Base-by-base conservation (phyloP, 129 eudicot genomes). In the Deinandra increscens region DNA sequence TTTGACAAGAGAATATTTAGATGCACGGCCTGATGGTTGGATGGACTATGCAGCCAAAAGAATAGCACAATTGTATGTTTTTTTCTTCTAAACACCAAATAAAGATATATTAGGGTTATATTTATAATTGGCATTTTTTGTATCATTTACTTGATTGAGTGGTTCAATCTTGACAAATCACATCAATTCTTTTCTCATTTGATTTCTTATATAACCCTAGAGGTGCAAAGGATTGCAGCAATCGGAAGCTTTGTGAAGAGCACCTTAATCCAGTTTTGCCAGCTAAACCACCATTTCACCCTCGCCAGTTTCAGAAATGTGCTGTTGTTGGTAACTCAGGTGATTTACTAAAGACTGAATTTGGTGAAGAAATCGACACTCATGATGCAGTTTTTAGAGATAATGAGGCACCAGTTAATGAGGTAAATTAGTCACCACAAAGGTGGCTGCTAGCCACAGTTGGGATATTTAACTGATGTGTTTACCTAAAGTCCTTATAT, bases 321-420 rank as follows among this genome's bases (percentile, higher is more conserved):
- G 99, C 99, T 23, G 97, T 93, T 87, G 99, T 93, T 74, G 99
- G 99, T 42, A 89, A 93, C 72, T 93, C 99, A 0, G 99, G 99
- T 61, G 99, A 93, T 79, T 90, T 93, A 65, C 68, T 93, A 17
- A 87, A 89, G 81, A 93, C 95, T 45, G 92, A 93, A 73, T 93
- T 93, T 81, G 99, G 99, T 38, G 48, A 87, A 73, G 99, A 93
- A 72, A 93, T 93, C 69, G 99, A 93, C 72, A 87, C 97, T 63
- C 99, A 89, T 80, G 99, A 93, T 78, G 99, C 93, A 19, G 95
- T 93, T 26, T 83, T 89, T 75, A 81, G 99, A 72, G 99, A 93
- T 79, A 93, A 93, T 63, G 99, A 93, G 79, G 99, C 97, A 63
- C 99, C 99, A 3, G 99, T 93, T 45, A 93, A 85, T 58, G 84